These are phyloP conservation scores for Cubamyces lactineus DNA, from an alignment of 768 basidiomycete genomes.

Conservation along the genomic window DNA sequence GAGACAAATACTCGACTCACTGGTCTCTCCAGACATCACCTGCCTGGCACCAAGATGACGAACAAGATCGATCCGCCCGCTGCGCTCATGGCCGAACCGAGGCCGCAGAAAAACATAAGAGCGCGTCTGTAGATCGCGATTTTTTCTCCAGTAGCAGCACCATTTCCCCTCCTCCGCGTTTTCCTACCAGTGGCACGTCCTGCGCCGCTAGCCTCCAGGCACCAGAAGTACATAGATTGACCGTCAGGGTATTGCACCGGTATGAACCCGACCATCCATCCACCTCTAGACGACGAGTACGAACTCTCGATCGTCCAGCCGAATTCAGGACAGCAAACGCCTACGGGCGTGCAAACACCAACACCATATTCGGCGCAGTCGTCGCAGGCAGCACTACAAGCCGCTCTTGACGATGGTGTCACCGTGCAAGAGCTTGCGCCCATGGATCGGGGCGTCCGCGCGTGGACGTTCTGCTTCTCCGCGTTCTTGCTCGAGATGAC, in stretches of 20 bases:
- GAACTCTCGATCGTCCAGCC: constrained; percentile 16
- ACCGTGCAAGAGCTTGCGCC: constrained; percentile 30
- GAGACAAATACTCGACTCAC: no score
- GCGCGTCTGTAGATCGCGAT: background rate
- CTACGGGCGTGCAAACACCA: background rate
- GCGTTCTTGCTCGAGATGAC: constrained; percentile 29
- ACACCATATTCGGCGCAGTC: constrained; percentile 13
- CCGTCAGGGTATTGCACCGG: background rate
- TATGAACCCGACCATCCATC: background rate
- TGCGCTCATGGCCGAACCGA: background rate
- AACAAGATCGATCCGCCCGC: constrained; percentile 10
- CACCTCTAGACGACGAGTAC: constrained; percentile 8
- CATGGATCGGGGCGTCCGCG: constrained; percentile 26
- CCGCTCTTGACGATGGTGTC: constrained; percentile 17
- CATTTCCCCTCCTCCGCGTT: background rate
- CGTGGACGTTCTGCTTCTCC: constrained; percentile 30
- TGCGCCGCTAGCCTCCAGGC: background rate
- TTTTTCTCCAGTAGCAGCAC: background rate
- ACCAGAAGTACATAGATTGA: background rate
- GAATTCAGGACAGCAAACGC: constrained; percentile 15
- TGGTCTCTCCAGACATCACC: no score
- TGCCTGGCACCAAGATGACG: background rate
- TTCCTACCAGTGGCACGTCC: background rate
- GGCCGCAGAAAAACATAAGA: background rate
- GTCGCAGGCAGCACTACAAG: constrained; percentile 15